Evolutionary conservation across 441 rosid species (phyloP).

Genomic region (Euphorbia schlechtendalii): DNA sequence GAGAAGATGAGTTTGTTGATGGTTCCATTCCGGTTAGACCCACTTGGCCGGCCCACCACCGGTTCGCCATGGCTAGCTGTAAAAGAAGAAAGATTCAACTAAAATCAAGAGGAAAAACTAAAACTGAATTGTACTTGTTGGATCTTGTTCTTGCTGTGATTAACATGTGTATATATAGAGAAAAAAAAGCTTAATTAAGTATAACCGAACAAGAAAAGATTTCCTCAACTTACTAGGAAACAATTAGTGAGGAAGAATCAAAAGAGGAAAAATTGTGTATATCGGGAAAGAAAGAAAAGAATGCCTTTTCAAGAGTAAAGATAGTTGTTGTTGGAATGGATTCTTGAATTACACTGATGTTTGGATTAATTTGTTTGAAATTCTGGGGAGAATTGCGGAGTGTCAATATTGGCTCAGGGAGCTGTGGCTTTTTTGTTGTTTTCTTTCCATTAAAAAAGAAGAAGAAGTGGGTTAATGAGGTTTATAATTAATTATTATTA

Average conservation of each 20-base stretch:
- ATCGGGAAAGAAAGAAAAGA: background rate
- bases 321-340: too few relatives aligned
- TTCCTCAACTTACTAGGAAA: background rate
- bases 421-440: slow-evolving; percentile 20
- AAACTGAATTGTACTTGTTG: background rate
- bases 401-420: slow-evolving; percentile 26
- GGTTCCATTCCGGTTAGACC: slow-evolving; percentile 45
- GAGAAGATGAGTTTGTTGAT: slow-evolving; percentile 35
- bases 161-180: background rate
- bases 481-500: too few relatives aligned
- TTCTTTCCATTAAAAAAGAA: slow-evolving; percentile 2
- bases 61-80: slow-evolving; percentile 54
- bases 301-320: too few relatives aligned
- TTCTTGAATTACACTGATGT: slow-evolving; percentile 9
- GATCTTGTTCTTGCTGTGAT: background rate
- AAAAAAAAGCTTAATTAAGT: background rate
- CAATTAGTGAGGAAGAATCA: background rate
- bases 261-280: background rate
- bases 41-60: slow-evolving; percentile 75
- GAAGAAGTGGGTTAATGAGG: background rate
- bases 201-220: background rate
- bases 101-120: background rate
- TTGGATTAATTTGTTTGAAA: background rate
- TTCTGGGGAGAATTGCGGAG: slow-evolving; percentile 20
- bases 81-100: background rate